Evolutionary conservation across 192 early-diverging fungal genomes (phyloP).

Genomic region (Mortierella alpina): DNA sequence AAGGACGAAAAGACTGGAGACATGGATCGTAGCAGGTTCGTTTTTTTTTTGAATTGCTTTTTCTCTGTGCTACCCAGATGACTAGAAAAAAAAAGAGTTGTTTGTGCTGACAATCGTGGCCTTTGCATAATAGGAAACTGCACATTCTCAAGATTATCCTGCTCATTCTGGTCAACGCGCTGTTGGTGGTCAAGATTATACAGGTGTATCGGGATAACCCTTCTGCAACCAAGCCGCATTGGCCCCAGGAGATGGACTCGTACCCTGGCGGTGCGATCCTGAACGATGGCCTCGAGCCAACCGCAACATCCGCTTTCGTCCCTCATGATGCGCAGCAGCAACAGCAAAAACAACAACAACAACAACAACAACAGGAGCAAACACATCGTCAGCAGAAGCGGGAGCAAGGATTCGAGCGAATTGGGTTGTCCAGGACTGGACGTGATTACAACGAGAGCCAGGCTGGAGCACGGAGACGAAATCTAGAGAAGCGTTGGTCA

Average conservation of each 20-base stretch:
- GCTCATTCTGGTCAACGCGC: conserved; percentile 29
- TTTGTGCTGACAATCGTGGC: neutral
- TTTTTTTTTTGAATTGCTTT: neutral
- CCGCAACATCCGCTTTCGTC: neutral
- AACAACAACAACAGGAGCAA: neutral
- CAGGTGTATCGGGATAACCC: conserved; percentile 1
- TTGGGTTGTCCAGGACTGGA: too few species aligned
- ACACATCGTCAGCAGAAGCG: neutral
- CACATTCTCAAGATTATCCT: conserved; percentile 26
- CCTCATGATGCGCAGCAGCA: neutral
- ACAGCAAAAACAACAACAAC: neutral
- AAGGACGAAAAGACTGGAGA: conserved; percentile 9
- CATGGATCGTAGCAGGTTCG: conserved; percentile 25
- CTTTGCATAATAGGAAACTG: conserved; percentile 13
- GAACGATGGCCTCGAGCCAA: neutral
- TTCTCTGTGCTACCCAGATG: too few species aligned
- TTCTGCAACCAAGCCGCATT: conserved; percentile 1
- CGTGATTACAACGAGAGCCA: too few species aligned
- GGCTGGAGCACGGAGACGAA: too few species aligned
- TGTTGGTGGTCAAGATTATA: conserved; percentile 33
- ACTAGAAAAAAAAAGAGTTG: neutral
- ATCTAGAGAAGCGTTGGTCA: neutral
- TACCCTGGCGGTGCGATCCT: conserved; percentile 26
- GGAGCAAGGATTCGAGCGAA: too few species aligned
- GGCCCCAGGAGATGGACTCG: conserved; percentile 22